Percentiles rank a stretch among this genome's conserved stretches.
phyloP scores from a whole-genome alignment of 2,329 filamentous ascomycete species.

The Cytospora leucostoma region DNA sequence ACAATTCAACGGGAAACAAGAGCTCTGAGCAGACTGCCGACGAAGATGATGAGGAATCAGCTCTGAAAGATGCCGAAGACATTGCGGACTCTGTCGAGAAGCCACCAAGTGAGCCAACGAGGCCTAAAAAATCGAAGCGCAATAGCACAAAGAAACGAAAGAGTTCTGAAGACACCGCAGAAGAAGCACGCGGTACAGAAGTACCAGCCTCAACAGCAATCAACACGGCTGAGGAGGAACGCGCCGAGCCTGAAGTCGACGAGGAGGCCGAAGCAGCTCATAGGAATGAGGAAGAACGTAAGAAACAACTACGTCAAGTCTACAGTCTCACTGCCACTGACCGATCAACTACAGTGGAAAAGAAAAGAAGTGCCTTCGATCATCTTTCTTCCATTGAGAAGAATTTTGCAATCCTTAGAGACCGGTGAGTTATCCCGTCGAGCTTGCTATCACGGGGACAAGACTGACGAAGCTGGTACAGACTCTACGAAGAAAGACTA shows the following conservation, averaged over 20 bases:
- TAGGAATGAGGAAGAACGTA: slow-evolving; percentile 67
- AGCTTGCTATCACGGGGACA: neutral
- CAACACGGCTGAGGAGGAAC: slow-evolving; percentile 40
- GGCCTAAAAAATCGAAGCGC: slow-evolving; percentile 32
- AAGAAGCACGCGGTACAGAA: slow-evolving; percentile 29
- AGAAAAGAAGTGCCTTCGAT: slow-evolving; percentile 78
- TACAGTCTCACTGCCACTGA: slow-evolving; percentile 32
- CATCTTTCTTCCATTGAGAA: slow-evolving; percentile 80
- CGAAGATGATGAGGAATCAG: slow-evolving; percentile 52
- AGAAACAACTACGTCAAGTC: slow-evolving; percentile 32
- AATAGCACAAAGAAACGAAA: slow-evolving; percentile 39
- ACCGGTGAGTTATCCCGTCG: slow-evolving; percentile 56
- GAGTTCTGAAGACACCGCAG: slow-evolving; percentile 31
- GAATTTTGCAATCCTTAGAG: slow-evolving; percentile 84
- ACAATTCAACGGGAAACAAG: slow-evolving; percentile 39
- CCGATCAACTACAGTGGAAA: slow-evolving; percentile 60
- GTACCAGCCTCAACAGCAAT: slow-evolving; percentile 14
- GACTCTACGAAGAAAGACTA: slow-evolving; percentile 85
- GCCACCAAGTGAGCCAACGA: slow-evolving; percentile 32
- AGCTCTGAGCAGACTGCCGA: slow-evolving; percentile 45
- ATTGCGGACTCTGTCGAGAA: slow-evolving; percentile 32
- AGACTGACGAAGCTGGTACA: slow-evolving; percentile 39
- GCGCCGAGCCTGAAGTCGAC: slow-evolving; percentile 56
- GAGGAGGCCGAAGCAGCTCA: slow-evolving; percentile 61
- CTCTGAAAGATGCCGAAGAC: slow-evolving; percentile 43